Conservation (phyloP, 495 filamentous ascomycete species). For the Bacidia rubella region DNA sequence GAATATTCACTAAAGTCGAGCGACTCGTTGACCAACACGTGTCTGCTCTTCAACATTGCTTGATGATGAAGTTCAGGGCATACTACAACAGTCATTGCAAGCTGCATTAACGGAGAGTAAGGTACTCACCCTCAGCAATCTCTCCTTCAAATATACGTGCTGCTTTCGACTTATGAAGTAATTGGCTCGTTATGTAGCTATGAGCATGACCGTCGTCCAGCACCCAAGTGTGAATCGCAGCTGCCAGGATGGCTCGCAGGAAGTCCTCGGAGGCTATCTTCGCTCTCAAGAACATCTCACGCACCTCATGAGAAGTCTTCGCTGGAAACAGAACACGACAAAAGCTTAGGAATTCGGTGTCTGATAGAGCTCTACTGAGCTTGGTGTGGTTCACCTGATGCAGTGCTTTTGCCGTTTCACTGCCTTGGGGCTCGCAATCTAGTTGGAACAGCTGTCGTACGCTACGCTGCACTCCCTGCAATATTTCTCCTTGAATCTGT, state of each 20-base stretch:
- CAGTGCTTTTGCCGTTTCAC: background rate
- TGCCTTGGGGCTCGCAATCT: background rate
- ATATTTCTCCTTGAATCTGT: background rate
- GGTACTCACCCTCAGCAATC: background rate
- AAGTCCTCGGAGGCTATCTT: background rate
- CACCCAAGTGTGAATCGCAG: background rate
- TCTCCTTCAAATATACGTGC: background rate
- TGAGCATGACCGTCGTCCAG: background rate
- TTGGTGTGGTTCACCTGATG: background rate
- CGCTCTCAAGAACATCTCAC: background rate
- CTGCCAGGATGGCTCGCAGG: background rate
- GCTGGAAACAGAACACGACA: background rate
- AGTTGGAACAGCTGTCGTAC: background rate
- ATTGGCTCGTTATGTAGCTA: background rate
- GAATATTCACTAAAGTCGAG: background rate
- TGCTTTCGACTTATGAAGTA: background rate
- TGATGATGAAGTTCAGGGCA: background rate
- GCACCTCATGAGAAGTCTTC: background rate
- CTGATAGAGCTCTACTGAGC: background rate
- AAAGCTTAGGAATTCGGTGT: background rate
- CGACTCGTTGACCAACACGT: background rate
- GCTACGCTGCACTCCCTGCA: background rate
- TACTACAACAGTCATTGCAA: background rate
- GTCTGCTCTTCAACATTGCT: background rate
- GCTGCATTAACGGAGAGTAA: background rate